Evolutionary conservation across 129 eudicot species (phyloP).

Genomic region (Lactuca sativa): DNA sequence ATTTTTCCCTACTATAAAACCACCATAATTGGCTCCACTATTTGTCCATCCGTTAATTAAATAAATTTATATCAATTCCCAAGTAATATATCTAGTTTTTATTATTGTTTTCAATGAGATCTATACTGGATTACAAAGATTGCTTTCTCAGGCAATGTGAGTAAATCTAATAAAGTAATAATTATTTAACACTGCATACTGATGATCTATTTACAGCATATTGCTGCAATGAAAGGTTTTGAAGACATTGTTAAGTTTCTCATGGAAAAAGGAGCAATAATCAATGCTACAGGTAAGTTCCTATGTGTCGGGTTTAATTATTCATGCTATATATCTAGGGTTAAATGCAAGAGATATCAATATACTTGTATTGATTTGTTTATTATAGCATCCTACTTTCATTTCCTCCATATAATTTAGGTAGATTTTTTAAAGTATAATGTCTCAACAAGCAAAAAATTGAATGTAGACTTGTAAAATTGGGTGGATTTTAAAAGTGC

Average conservation of each 20-base stretch:
- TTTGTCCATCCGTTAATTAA: not conserved
- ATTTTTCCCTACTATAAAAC: not conserved
- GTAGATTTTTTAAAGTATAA: not conserved
- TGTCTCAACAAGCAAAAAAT: not conserved
- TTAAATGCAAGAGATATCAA: no score
- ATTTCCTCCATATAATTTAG: no score
- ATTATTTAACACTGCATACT: not conserved
- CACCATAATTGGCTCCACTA: not conserved
- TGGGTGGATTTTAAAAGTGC: no score
- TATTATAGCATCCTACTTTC: not conserved
- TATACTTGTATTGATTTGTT: not conserved
- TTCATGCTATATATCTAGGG: not conserved
- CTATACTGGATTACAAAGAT: not conserved
- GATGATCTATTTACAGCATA: slow-evolving; percentile 40
- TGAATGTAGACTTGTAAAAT: no score
- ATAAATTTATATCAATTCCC: not conserved
- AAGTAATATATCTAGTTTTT: not conserved
- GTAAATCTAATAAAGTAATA: not conserved
- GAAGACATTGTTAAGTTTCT: slow-evolving; percentile 57
- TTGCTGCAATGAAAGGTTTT: slow-evolving; percentile 63
- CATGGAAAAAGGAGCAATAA: slow-evolving; percentile 39
- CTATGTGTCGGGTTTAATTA: slow-evolving; percentile 1
- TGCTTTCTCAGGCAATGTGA: not conserved
- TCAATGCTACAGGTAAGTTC: slow-evolving; percentile 47
- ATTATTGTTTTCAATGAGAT: not conserved